phyloP scores from a whole-genome alignment of 2,329 filamentous ascomycete species.

The Paramyrothecium sp. region DNA sequence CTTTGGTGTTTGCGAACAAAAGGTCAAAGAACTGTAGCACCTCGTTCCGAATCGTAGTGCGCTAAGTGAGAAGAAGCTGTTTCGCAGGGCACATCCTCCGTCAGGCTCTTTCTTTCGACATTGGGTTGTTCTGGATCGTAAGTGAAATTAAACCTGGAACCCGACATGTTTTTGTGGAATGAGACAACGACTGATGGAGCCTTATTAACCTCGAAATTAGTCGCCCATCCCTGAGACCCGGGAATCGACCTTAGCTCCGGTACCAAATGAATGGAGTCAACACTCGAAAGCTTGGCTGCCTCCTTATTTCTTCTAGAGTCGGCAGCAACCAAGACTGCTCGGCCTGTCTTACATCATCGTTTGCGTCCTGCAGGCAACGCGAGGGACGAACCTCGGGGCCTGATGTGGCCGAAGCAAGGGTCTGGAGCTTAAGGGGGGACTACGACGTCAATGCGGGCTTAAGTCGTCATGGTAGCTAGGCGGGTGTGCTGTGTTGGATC shows the following conservation, averaged over 20 bases:
- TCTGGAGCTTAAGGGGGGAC: too few species aligned
- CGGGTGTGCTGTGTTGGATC: too few species aligned
- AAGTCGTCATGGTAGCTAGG: too few species aligned
- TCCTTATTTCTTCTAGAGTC: neutral
- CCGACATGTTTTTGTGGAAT: neutral
- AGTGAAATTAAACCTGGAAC: neutral
- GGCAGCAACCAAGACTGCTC: too few species aligned
- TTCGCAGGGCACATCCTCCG: neutral
- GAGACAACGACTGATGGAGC: neutral
- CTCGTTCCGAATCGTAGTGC: neutral
- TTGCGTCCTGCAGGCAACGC: too few species aligned
- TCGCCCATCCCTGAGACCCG: neutral
- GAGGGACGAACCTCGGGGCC: too few species aligned
- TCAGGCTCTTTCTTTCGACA: neutral
- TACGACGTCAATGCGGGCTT: too few species aligned
- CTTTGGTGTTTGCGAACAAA: neutral
- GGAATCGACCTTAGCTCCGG: neutral
- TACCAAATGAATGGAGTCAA: neutral
- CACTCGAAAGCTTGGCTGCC: neutral
- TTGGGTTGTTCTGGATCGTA: neutral
- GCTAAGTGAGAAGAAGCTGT: neutral
- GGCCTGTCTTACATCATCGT: too few species aligned
- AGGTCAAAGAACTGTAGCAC: neutral
- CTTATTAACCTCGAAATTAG: neutral
- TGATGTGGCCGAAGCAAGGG: too few species aligned